These are phyloP conservation scores for Plasmodiophora brassicae DNA, from an alignment of 208 protist genomes.

Conservation along the genomic window DNA sequence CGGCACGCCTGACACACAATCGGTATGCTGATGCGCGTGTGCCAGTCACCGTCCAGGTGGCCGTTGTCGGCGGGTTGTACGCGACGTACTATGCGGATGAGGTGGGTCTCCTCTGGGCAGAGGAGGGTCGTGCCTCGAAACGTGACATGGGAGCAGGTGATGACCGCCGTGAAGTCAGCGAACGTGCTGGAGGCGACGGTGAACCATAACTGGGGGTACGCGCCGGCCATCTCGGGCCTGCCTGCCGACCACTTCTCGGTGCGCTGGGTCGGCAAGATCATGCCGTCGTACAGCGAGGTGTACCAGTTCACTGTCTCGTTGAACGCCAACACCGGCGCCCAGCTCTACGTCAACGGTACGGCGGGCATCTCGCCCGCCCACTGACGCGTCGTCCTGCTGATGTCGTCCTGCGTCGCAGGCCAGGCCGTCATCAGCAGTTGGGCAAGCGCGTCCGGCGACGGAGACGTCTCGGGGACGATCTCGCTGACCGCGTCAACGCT, in stretches of 20 bases:
- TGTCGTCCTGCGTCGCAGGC: not conserved
- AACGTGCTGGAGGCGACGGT: slow-evolving; percentile 22
- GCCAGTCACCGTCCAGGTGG: not conserved
- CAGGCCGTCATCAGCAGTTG: slow-evolving; percentile 34
- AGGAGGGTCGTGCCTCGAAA: too few relatives aligned
- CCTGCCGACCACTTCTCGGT: slow-evolving; percentile 35
- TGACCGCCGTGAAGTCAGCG: not conserved
- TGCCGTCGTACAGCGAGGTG: slow-evolving; percentile 35
- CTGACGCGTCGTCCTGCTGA: not conserved
- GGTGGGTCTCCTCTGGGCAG: too few relatives aligned
- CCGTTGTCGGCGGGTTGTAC: not conserved
- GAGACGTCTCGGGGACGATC: not conserved
- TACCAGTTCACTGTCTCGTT: slow-evolving; percentile 40
- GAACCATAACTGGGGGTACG: slow-evolving; percentile 46
- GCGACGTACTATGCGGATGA: not conserved
- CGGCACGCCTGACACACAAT: not conserved
- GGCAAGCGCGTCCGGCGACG: not conserved
- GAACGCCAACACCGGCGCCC: slow-evolving; percentile 40
- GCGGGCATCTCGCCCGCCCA: not conserved
- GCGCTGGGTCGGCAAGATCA: slow-evolving; percentile 41
- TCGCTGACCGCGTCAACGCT: not conserved
- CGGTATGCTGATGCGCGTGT: too few relatives aligned
- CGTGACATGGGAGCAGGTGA: not conserved
- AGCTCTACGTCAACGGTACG: slow-evolving; percentile 33
- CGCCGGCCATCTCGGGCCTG: slow-evolving; percentile 25